Percentiles rank a stretch among this genome's conserved stretches.
These are phyloP conservation scores for Lachnellula arida DNA, from an alignment of 2,329 filamentous ascomycete genomes.

Conservation along the genomic window DNA sequence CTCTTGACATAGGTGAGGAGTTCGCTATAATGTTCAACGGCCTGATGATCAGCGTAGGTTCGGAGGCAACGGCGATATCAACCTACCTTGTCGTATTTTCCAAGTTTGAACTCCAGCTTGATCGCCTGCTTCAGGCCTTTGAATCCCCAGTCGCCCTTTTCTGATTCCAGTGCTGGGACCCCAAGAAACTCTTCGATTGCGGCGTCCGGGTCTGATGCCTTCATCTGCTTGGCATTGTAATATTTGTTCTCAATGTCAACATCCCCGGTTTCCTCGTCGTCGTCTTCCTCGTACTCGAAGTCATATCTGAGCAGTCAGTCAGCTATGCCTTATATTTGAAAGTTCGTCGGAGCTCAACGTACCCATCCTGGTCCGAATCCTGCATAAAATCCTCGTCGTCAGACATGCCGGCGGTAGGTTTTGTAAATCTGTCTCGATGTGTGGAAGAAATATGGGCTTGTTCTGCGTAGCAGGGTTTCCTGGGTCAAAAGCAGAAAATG, in stretches of 20 bases:
- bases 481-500: background rate
- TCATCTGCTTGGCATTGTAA: constrained; percentile 98
- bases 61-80: background rate
- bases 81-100: constrained; percentile 73
- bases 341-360: constrained; percentile 28
- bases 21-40: constrained; percentile 86
- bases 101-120: constrained; percentile 92
- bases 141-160: constrained; percentile 98
- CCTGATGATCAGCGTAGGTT: constrained; percentile 45
- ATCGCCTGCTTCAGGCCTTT: constrained; percentile 97
- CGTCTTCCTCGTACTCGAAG: constrained; percentile 91
- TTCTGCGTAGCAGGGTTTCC: background rate
- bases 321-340: constrained; percentile 12
- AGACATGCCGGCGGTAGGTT: constrained; percentile 38
- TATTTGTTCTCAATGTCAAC: constrained; percentile 99
- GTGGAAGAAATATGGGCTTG: too few species aligned
- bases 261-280: constrained; percentile 81
- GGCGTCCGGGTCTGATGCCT: constrained; percentile 77
- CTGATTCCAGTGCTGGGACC: constrained; percentile 75
- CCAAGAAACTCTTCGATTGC: constrained; percentile 91
- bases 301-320: constrained; percentile 59
- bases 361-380: constrained; percentile 85
- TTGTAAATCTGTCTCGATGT: background rate
- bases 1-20: constrained; percentile 97
- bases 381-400: constrained; percentile 85